Base-by-base conservation (phyloP, 805 yeast genomes). In the Blastobotrys terrestris region DNA sequence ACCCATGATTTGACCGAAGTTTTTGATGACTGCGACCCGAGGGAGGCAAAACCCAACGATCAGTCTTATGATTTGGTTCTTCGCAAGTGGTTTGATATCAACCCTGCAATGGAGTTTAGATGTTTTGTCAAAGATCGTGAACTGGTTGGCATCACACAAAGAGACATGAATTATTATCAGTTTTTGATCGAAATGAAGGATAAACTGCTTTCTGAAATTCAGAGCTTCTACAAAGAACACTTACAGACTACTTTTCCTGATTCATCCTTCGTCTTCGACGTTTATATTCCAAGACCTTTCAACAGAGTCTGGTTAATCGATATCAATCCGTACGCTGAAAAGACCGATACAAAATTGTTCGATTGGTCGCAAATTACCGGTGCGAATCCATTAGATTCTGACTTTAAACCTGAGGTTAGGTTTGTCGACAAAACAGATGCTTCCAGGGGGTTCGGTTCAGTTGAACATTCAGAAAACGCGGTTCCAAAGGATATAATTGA, bases 401-500 rank as follows among this genome's bases (percentile, higher is more conserved):
- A 56, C 0, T 63, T 61, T 7, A 69, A 67, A 22, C 75, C 69
- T 50, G 71, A 59, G 47, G 65, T 92, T 18, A 71, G 98, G 31
- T 66, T 92, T 13, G 83, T 92, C 3, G 77, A 81, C 1, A 78
- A 81, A 58, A 80, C 79, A 18, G 87, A 89, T 56, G 53, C 67
- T 39, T 71, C 86, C 4, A 87, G 89, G 0, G 73, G 92, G 31
- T 90, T 90, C 72, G 84, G 88, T 0, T 70, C 81, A 0, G 87
- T 85, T 58, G 95, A 88, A 48, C 92, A 88, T 63, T 80, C 95
- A 1, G 96, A 92, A 61, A 88, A 84, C 65, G 91, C 87, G 62
- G 96, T 94, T 2, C 99, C 99, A 0, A 75, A 78, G 50, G 99
- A 94, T 62, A 81, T 94, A 18, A 85, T 94, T 2, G 94, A 89